Evolutionary conservation across 768 basidiomycete species (phyloP), one percentile per base, ranked within the genome.

Genomic region (Hortiboletus flavorubellus): DNA sequence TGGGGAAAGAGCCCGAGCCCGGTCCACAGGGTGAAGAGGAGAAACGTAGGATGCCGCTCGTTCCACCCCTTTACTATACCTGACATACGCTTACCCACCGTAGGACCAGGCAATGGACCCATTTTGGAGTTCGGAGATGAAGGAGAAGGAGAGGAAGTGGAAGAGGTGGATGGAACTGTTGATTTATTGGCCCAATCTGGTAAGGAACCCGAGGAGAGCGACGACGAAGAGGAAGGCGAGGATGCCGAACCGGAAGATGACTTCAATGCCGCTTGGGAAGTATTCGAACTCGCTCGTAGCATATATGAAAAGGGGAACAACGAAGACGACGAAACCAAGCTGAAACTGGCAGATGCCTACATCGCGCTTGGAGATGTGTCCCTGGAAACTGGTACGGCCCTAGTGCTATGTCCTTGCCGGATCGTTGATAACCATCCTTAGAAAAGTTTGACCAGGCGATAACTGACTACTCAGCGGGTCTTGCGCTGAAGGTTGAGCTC

Each of bases 381-480:
- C 21, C 75, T 96, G 54, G 97, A 99, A 73, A 96, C 93, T 34
- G 96, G 96, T 94, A 53, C 55, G 84, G 65, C n/a, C 7, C 3
- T 39, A 30, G 14, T 46, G 4, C 41, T 40, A 14, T 26, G 14
- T n/a, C 46, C n/a, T 47, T 4, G n/a, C 38, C 18, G 9, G 14
- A 15, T 47, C 7, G 26, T 30, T 52, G 44, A 53, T 3, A 11
- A 4, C 10, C 34, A 21, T 33, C 18, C 49, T 21, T 72, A 96
- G 95, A 98, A 72, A 97, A 97, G 75, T 97, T 98, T 68, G 90
- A 93, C 59, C 92, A 96, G 72, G 95, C 94, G 0, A 90, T 94
- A 50, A 79, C 80, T 18, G 95, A 98, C 69, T 97, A 93, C 65
- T 82, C 84, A 46, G 81, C 85, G 0, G 91, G 88, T 3, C 82